Base-by-base conservation (phyloP, 1,284 basidiomycete species). In the Ustilago lituana region DNA sequence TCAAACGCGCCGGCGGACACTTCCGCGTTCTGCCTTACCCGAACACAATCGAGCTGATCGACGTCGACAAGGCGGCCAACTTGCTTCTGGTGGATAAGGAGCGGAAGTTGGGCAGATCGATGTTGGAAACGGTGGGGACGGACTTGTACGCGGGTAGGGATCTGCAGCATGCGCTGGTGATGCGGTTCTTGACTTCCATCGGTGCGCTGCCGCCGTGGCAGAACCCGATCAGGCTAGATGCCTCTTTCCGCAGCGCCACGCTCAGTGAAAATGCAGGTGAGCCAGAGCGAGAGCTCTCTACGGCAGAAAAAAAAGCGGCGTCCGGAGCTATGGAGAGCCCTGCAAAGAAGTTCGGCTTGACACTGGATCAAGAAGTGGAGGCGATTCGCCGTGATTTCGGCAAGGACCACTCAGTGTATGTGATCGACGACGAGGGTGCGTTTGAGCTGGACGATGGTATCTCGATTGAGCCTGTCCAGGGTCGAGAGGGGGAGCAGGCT, bases 381-480 rank as follows among this genome's bases (percentile, higher is more conserved):
- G 39, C 35, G 2, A 58, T 70, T 4, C 19, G 67, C n/a, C 85
- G 92, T 76, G 95, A 98, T 83, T 97, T 93, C 81, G 91, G 91
- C 11, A 76, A 45, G 14, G 48, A 88, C 60, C 82, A 91, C 53
- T 88, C 88, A 0, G 92, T 94, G 1, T 98, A 90, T 82, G 91
- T 97, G 17, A 90, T 99, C 53, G 96, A 99, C 80, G 92, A 94
- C 71, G 78, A 85, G 0, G 81, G 77, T 5, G 94, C 96, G 0
- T 84, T 90, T 73, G 96, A 99, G 82, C 86, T 98, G 24, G 96
- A 99, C 77, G 96, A 99, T 81, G 96, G 93, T 1, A 79, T 99
- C 31, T 95, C 94, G 0, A 80, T 98, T 43, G 74, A 77, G 52
- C 43, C 45, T 5, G 40, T 91, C 67, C 72, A 83, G 2, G 85